Percentiles rank a stretch among this genome's conserved stretches.
Evolutionary conservation across 495 filamentous ascomycete species (phyloP).

Genomic region (Lasiosphaeria ovina): DNA sequence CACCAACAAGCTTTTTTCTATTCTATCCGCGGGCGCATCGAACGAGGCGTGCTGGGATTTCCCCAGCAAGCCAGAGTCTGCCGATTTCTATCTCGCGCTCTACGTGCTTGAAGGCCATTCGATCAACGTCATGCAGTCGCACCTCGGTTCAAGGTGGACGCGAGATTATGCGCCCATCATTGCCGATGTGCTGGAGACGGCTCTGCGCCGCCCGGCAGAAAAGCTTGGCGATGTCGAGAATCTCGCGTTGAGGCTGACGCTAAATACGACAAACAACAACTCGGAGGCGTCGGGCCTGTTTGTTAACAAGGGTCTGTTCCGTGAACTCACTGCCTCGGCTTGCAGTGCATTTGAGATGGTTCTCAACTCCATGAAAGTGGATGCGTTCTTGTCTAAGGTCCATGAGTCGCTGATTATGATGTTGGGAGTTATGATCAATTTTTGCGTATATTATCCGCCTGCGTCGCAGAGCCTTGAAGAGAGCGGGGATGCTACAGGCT

Average conservation of each 20-base stretch:
- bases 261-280: conserved; percentile 89
- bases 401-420: conserved; percentile 75
- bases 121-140: conserved; percentile 38
- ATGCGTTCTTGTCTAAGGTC: conserved; percentile 37
- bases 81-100: conserved; percentile 41
- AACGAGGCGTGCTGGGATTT: conserved; percentile 35
- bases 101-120: conserved; percentile 45
- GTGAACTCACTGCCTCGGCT: conserved; percentile 48
- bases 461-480: conserved; percentile 43
- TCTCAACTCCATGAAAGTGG: conserved; percentile 39
- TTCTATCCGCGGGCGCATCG: conserved; percentile 40
- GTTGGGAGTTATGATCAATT: conserved; percentile 83
- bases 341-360: conserved; percentile 42
- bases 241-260: conserved; percentile 63
- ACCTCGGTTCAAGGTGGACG: conserved; percentile 35
- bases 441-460: conserved; percentile 70
- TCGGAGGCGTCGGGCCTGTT: conserved; percentile 63
- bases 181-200: conserved; percentile 36
- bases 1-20: conserved; percentile 50
- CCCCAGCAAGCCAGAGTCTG: conserved; percentile 28
- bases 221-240: conserved; percentile 36
- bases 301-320: conserved; percentile 55
- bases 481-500: conserved; percentile 20
- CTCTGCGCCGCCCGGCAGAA: conserved; percentile 31
- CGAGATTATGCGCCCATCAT: conserved; percentile 39